A percentile compares a stretch with the other conserved stretches of the same genome.
Evolutionary conservation across 805 yeast species (phyloP).

Genomic region (Kodamaea neixiangensis): DNA sequence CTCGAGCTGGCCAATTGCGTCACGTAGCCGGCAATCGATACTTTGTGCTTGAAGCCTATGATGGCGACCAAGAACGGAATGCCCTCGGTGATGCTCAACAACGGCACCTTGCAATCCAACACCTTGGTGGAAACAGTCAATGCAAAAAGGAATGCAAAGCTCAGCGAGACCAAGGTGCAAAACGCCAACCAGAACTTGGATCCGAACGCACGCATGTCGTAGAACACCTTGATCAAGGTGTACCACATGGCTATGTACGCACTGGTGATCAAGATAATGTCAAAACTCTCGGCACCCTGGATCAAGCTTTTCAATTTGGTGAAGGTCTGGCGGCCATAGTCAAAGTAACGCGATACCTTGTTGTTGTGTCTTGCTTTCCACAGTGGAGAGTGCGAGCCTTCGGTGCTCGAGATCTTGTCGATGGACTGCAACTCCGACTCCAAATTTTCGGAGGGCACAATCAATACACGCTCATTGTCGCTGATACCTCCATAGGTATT

Average conservation of each 20-base stretch:
- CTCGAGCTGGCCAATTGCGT: constrained; percentile 32
- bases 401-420: constrained; percentile 40
- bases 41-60: constrained; percentile 87
- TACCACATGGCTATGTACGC: constrained; percentile 90
- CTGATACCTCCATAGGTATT: constrained; percentile 41
- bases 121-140: constrained; percentile 57
- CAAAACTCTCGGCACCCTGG: constrained; percentile 80
- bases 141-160: constrained; percentile 83
- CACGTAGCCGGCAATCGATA: constrained; percentile 65
- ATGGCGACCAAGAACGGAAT: constrained; percentile 90
- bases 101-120: constrained; percentile 62
- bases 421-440: constrained; percentile 24
- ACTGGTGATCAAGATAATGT: constrained; percentile 70
- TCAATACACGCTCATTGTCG: constrained; percentile 44
- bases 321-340: constrained; percentile 45
- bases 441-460: constrained; percentile 33
- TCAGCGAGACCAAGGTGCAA: constrained; percentile 74
- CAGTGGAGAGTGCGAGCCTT: constrained; percentile 21
- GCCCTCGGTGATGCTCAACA: constrained; percentile 82
- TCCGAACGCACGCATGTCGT: constrained; percentile 75
- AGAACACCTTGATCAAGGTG: constrained; percentile 71
- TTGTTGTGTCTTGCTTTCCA: constrained; percentile 66
- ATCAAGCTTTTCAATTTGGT: constrained; percentile 47
- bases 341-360: constrained; percentile 57
- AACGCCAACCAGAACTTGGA: constrained; percentile 87